Conservation (phyloP, 345 rosid genomes). For the Combretum micranthum region DNA sequence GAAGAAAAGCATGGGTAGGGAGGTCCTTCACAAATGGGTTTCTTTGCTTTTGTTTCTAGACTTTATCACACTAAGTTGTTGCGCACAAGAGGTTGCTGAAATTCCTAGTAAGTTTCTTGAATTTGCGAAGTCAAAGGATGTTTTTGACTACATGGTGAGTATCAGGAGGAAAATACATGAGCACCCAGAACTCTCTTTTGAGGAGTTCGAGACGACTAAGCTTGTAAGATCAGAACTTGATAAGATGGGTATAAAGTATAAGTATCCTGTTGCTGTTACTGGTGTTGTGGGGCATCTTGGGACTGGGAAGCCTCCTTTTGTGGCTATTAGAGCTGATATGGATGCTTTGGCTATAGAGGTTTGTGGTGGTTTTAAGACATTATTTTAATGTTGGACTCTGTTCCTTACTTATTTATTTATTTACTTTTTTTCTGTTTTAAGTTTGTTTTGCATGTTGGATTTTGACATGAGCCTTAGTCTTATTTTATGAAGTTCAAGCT, state of each 20-base stretch:
- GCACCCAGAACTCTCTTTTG: conserved; percentile 52
- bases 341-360: conserved; percentile 74
- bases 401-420: too few relatives aligned
- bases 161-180: conserved; percentile 55
- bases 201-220: conserved; percentile 60
- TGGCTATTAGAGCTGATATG: conserved; percentile 65
- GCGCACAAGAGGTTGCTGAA: conserved; percentile 16
- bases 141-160: conserved; percentile 51
- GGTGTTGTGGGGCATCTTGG: conserved; percentile 58
- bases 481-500: too few relatives aligned
- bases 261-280: conserved; percentile 59
- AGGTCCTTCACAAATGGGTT: conserved; percentile 19
- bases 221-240: conserved; percentile 60
- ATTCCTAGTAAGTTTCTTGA: conserved; percentile 32
- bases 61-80: conserved; percentile 3
- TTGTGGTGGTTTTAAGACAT: neutral
- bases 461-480: neutral
- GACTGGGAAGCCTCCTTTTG: conserved; percentile 42
- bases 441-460: neutral
- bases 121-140: conserved; percentile 32
- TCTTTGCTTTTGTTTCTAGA: conserved; percentile 11
- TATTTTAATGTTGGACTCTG: too few relatives aligned
- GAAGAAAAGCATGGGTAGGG: neutral
- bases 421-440: neutral
- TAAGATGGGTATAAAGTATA: conserved; percentile 30